A percentile compares a stretch with the other conserved stretches of the same genome.
These are phyloP conservation scores for Trichoderma hamatum DNA, from an alignment of 2,329 filamentous ascomycete species.

Conservation along the genomic window DNA sequence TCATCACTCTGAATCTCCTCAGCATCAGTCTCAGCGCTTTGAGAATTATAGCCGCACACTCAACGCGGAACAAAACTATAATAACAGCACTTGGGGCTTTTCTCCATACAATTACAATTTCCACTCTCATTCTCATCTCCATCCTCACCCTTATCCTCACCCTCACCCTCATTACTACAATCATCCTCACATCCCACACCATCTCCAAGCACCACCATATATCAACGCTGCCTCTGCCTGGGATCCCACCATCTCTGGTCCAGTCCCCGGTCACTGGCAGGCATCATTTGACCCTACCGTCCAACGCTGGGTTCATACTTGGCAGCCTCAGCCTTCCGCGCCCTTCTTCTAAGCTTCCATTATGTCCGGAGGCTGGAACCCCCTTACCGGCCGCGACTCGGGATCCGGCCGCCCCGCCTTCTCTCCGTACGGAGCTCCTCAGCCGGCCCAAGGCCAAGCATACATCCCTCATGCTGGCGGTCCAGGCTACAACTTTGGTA, in stretches of 20 bases:
- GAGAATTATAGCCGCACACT: not conserved
- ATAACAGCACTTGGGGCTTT: not conserved
- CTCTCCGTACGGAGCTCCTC: conserved; percentile 40
- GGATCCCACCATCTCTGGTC: conserved; percentile 38
- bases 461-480: conserved; percentile 45
- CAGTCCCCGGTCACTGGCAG: conserved; percentile 43
- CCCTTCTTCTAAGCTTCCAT: not conserved
- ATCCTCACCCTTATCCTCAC: not conserved
- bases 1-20: not conserved
- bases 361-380: conserved; percentile 48
- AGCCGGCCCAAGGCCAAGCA: conserved; percentile 43
- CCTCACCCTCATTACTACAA: not conserved
- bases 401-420: conserved; percentile 38
- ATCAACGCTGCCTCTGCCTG: conserved; percentile 31
- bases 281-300: conserved; percentile 37
- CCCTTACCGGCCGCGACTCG: conserved; percentile 44
- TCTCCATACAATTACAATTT: not conserved
- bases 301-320: conserved; percentile 43
- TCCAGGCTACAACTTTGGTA: conserved; percentile 40
- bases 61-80: not conserved
- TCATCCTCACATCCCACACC: not conserved
- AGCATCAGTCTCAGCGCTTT: not conserved
- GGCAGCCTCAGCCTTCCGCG: conserved; percentile 37
- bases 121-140: not conserved
- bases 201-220: not conserved